These are phyloP conservation scores for Plenodomus lindquistii DNA, from an alignment of 2,329 filamentous ascomycete species.

Conservation along the genomic window DNA sequence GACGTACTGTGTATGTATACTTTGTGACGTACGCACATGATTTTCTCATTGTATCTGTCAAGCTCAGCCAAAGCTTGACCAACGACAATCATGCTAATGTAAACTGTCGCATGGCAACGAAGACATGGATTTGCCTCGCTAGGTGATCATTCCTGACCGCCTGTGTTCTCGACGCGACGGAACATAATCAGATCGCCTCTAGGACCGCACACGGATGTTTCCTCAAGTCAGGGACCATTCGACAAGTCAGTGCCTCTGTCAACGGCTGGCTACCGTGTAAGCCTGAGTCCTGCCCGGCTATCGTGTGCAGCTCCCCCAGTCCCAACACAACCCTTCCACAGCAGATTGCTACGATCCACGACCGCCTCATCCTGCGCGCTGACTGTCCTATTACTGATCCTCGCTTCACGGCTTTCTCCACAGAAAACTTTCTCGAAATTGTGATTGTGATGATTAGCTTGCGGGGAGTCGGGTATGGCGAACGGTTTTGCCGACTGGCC, in stretches of 20 bases:
- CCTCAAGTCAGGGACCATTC: background rate
- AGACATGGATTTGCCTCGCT: background rate
- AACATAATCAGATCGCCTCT: background rate
- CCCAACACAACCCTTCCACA: background rate
- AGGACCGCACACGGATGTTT: background rate
- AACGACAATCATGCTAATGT: background rate
- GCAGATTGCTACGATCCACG: slow-evolving; percentile 9
- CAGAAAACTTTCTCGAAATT: slow-evolving; percentile 38
- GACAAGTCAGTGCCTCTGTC: background rate
- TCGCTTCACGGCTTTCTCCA: slow-evolving; percentile 27
- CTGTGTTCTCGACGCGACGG: background rate
- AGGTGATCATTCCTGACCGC: background rate
- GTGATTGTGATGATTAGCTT: slow-evolving; percentile 34
- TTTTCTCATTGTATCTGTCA: background rate
- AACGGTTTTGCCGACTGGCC: slow-evolving; percentile 24
- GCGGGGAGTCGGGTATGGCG: slow-evolving; percentile 43
- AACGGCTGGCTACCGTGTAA: background rate
- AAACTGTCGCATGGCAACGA: background rate
- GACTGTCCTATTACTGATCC: slow-evolving; percentile 13
- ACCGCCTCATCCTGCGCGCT: slow-evolving; percentile 12
- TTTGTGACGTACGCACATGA: background rate
- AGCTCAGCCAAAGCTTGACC: background rate
- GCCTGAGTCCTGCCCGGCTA: background rate
- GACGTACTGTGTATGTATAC: background rate
- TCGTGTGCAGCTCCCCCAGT: background rate